Base-by-base conservation (phyloP, 306 rosid genomes). In the Glycyrrhiza uralensis region DNA sequence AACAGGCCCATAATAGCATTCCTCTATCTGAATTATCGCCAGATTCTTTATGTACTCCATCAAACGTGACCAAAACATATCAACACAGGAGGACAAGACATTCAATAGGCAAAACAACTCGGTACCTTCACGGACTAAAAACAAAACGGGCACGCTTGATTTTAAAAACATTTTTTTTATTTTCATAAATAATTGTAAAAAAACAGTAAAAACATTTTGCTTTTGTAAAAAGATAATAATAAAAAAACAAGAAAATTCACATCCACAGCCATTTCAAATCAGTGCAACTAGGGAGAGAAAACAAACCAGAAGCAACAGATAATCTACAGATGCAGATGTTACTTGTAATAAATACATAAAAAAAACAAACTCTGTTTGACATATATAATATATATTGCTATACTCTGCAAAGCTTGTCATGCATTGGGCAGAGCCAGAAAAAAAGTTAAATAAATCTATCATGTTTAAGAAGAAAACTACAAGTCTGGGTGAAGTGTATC, bases 361-460 rank as follows among this genome's bases (percentile, higher is more conserved):
- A 76, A 50, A 36, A 56, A n/a, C n/a, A n/a, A 60, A 18, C 35
- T 2, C 59, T 39, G 62, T 60, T 72, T 63, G 76, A 69, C 76
- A 50, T 72, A 70, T 77, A 64, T 62, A 56, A 64, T 62, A 56
- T 71, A 73, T 79, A 69, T 59, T 58, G 82, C 78, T 87, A 85
- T 78, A 69, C 70, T 82, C 52, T 71, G 85, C 81, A 80, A 81
- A 39, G 72, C 82, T 70, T 79, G 78, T 79, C 79, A 74, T 39
- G 65, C 79, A 20, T 66, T 59, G 80, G 54, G 75, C 72, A 73
- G 84, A 36, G 62, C 59, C 46, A 74, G 26, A 64, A 71, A 64
- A 71, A 77, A 67, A 55, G 84, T 39, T 59, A 20, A 68, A 85
- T 55, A 79, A 68, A 66, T 72, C 23, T 83, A 75, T 79, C 74